Base-by-base conservation (phyloP, 2,329 filamentous ascomycete species). In the Bipolaris oryzae region DNA sequence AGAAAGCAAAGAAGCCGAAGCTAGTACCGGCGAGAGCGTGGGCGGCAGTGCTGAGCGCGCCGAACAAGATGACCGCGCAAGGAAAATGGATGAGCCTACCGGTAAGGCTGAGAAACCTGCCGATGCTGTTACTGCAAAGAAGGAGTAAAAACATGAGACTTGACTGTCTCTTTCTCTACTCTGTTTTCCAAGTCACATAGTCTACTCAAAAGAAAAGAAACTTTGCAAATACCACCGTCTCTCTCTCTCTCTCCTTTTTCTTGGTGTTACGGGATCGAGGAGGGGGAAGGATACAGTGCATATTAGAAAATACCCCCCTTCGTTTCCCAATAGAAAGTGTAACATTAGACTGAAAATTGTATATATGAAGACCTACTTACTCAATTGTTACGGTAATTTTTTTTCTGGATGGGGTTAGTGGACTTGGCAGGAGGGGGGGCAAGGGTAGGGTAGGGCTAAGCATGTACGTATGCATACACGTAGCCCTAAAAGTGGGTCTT, bases 31-130 rank as follows among this genome's bases (percentile, higher is more conserved):
- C 7, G 61, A 58, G 7, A 52, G 44, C 1, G 50, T 55, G 13
- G 63, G 65, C 25, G 71, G 69, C n/a, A 70, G 70, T 52, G 63
- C 70, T 1, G 73, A 75, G 65, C 66, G 67, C 33, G 44, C 67
- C 2, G 73, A 75, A 58, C 73, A 75, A 55, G 73, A 75, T 41
- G 57, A 69, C 18, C 64, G 73, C 13, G 68, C 69, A 1, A 49
- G 57, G 49, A 64, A 63, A 47, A 64, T 61, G 41, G 63, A 69
- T 25, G 64, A 65, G 33, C 55, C 61, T 1, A 55, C 52, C n/a
- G 54, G 52, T n/a, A 69, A 69, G 47, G 59, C 60, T 3, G 67
- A 67, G 21, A 58, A 62, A 48, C 48, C 56, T 16, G 52, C 46
- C 10, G 53, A 57, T 21, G 50, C 38, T 16, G 50, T 33, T 31